These are phyloP conservation scores for Colletotrichum melonis DNA, from an alignment of 2,329 filamentous ascomycete species.

Conservation along the genomic window DNA sequence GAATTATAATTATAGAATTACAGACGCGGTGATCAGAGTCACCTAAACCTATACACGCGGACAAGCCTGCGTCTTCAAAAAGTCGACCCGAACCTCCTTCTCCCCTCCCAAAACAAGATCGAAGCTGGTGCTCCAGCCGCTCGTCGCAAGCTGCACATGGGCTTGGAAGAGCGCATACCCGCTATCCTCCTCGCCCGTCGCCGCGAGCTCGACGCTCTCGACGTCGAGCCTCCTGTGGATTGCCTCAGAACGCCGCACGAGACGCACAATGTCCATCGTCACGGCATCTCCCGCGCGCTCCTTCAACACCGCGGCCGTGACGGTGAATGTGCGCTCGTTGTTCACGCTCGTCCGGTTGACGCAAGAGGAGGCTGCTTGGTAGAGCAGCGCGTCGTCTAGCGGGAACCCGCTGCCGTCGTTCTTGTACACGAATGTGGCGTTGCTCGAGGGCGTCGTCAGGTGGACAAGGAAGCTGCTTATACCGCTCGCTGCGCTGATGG, in stretches of 20 bases:
- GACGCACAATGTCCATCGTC: slow-evolving; percentile 26
- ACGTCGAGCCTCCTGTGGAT: slow-evolving; percentile 23
- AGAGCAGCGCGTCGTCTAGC: slow-evolving; percentile 42
- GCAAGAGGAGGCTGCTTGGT: slow-evolving; percentile 42
- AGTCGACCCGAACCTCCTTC: slow-evolving; percentile 24
- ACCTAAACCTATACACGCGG: slow-evolving; percentile 7
- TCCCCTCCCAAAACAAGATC: slow-evolving; percentile 29
- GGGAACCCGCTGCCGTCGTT: slow-evolving; percentile 45
- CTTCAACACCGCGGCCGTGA: slow-evolving; percentile 32
- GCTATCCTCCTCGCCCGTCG: slow-evolving; percentile 14
- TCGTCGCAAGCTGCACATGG: slow-evolving; percentile 26
- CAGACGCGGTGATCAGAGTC: background rate
- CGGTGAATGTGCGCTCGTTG: slow-evolving; percentile 25
- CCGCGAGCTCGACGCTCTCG: slow-evolving; percentile 22
- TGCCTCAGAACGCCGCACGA: slow-evolving; percentile 30
- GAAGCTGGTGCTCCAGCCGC: slow-evolving; percentile 35
- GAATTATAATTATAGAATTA: background rate
- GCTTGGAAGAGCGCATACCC: slow-evolving; percentile 22
- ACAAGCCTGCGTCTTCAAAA: slow-evolving; percentile 33
- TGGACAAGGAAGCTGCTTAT: slow-evolving; percentile 47
- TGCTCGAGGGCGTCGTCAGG: slow-evolving; percentile 40
- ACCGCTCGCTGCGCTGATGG: slow-evolving; percentile 40
- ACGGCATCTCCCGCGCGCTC: slow-evolving; percentile 14
- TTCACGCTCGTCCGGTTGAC: slow-evolving; percentile 31
- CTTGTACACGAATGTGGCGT: slow-evolving; percentile 38